Evolutionary conservation across 139 green algal genomes (phyloP).

Genomic region (Raphidocelis subcapitata): DNA sequence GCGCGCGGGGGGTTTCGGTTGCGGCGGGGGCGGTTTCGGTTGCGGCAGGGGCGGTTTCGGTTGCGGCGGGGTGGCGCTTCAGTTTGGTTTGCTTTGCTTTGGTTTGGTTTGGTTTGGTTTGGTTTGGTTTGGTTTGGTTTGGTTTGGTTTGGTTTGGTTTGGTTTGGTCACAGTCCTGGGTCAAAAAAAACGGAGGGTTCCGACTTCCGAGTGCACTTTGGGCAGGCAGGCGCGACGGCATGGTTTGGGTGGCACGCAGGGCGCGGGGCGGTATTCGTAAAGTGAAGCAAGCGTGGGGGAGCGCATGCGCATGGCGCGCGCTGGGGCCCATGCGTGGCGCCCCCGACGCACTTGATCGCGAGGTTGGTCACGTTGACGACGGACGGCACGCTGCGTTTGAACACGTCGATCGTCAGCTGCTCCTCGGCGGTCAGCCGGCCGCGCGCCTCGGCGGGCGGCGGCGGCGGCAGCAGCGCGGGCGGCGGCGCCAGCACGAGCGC

Average conservation of each 20-base stretch:
- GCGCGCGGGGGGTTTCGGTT: neutral
- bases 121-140: too few species aligned
- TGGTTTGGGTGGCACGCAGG: too few species aligned
- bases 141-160: too few species aligned
- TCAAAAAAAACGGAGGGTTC: too few species aligned
- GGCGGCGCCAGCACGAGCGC: too few species aligned
- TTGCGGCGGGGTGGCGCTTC: neutral
- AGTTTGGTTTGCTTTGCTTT: neutral
- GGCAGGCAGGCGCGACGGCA: too few species aligned
- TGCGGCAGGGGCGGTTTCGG: neutral
- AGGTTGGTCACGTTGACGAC: slow-evolving; percentile 87
- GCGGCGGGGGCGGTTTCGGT: neutral
- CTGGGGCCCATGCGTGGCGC: too few species aligned
- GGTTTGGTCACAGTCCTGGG: too few species aligned
- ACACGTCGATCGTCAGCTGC: slow-evolving; percentile 64
- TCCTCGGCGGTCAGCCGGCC: slow-evolving; percentile 22
- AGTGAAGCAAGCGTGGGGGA: too few species aligned
- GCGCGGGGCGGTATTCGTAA: too few species aligned
- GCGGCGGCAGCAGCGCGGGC: neutral
- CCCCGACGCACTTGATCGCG: slow-evolving; percentile 33
- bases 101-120: neutral
- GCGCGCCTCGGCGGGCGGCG: slow-evolving; percentile 5
- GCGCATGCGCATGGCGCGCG: neutral
- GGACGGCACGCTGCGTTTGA: slow-evolving; percentile 56
- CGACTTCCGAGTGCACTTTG: too few species aligned